These are phyloP conservation scores for Pseudogymnoascus sp. DNA, from an alignment of 2,329 filamentous ascomycete genomes.

Conservation along the genomic window DNA sequence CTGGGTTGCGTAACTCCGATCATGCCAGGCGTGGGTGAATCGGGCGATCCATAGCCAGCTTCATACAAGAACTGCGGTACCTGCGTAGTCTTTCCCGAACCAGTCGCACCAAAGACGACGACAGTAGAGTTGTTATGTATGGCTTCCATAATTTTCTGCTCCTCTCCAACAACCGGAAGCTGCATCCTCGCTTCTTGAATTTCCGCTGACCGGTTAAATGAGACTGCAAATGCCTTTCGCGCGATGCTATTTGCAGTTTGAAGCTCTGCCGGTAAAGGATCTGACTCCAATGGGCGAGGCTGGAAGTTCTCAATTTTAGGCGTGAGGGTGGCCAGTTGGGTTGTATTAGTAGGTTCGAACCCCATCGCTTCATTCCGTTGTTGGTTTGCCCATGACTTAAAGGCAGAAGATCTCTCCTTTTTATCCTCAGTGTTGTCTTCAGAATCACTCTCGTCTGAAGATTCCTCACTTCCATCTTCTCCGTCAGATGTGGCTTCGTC, in stretches of 20 bases:
- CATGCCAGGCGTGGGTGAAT: conserved; percentile 77
- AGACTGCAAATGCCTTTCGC: conserved; percentile 69
- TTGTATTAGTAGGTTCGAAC: conserved; percentile 39
- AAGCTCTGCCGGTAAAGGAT: conserved; percentile 61
- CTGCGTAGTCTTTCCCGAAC: conserved; percentile 96
- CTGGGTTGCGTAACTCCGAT: conserved; percentile 93
- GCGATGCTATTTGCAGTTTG: conserved; percentile 48
- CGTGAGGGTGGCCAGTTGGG: conserved; percentile 29
- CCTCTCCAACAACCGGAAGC: conserved; percentile 85
- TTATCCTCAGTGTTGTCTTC: conserved; percentile 27
- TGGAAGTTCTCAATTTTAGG: conserved; percentile 54
- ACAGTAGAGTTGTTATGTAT: conserved; percentile 87
- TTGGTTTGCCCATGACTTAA: conserved; percentile 87
- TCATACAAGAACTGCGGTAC: conserved; percentile 94
- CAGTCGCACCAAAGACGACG: conserved; percentile 88
- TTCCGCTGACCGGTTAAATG: conserved; percentile 58
- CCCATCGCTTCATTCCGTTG: conserved; percentile 80
- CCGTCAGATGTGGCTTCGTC: conserved; percentile 21
- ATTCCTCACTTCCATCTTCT: conserved; percentile 19
- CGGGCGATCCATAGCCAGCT: conserved; percentile 74
- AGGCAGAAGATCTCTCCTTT: conserved; percentile 51
- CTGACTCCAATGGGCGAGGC: conserved; percentile 59
- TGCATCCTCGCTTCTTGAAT: conserved; percentile 72
- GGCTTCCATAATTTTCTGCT: conserved; percentile 96
- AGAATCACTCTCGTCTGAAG: conserved; percentile 23